Percentiles rank a stretch among this genome's conserved stretches.
These are phyloP conservation scores for Coemansia biformis DNA, from an alignment of 192 early-diverging fungal species.

Conservation along the genomic window DNA sequence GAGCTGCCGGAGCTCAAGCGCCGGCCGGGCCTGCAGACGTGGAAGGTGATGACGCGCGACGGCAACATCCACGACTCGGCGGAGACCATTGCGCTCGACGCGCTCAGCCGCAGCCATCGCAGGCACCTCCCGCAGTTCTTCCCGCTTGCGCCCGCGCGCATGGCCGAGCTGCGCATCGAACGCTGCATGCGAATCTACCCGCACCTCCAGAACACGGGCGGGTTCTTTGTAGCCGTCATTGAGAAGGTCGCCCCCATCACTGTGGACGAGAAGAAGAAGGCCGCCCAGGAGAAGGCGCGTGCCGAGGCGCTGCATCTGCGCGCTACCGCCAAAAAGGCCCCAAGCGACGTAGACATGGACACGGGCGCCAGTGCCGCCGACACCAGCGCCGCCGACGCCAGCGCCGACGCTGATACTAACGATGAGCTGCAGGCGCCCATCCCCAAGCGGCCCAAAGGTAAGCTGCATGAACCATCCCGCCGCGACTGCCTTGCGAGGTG, in stretches of 20 bases:
- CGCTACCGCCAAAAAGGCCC: too few species aligned
- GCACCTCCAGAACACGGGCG: slow-evolving; percentile 92
- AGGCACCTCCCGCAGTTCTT: slow-evolving; percentile 58
- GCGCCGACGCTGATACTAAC: not conserved
- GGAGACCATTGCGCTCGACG: slow-evolving; percentile 36
- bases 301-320: not conserved
- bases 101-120: slow-evolving; percentile 26
- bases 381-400: slow-evolving; percentile 6
- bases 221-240: slow-evolving; percentile 96
- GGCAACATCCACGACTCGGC: slow-evolving; percentile 53
- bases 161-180: slow-evolving; percentile 58
- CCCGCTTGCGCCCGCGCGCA: slow-evolving; percentile 54
- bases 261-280: slow-evolving; percentile 36
- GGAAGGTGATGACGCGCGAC: slow-evolving; percentile 83
- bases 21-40: slow-evolving; percentile 72
- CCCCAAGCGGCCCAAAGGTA: not conserved
- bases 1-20: slow-evolving; percentile 76
- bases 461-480: too few species aligned
- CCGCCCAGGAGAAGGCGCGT: slow-evolving; percentile 2
- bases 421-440: not conserved
- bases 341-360: not conserved
- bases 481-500: too few species aligned
- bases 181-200: slow-evolving; percentile 88
- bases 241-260: slow-evolving; percentile 78
- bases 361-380: slow-evolving; percentile 7